Base-by-base conservation (phyloP, 1,284 basidiomycete genomes). In the Fomitiporia mediterranea region DNA sequence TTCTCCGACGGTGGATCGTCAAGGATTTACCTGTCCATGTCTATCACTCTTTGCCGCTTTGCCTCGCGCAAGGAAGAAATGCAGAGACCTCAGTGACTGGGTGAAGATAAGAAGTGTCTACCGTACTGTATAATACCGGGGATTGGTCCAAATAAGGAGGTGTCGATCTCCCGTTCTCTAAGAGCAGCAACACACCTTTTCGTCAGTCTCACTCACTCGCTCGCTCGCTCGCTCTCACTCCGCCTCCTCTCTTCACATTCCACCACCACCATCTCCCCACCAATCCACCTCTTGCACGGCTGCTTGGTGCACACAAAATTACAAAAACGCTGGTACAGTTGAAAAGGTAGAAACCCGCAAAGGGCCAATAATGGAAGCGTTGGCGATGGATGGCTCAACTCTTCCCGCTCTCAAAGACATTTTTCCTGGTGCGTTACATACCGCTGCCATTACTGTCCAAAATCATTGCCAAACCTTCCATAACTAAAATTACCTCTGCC, bases 331-430 rank as follows among this genome's bases (percentile, higher is more conserved):
- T n/a, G 8, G 21, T 25, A 6, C 9, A 23, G n/a, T 25, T 19
- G 42, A 25, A 9, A 25, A 15, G 8, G 11, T 2, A 1, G 5
- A 15, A 15, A 27, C 5, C 8, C 21, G 27, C 4, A 27, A 25
- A 44, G 7, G 32, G 32, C 32, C 6, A 34, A 46, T 23, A 46
- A 51, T 51, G 50, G 50, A 51, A 32, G 35, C 51, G 8, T 21
- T 53, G 7, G 23, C 51, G 8, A 30, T 53, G 25, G 51, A 53
- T 17, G 42, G 25, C 28, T 53, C 51, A 25, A 49, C 53, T 1
- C 47, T 58, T 9, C 56, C 56, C 19, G 51, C 30, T 5, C 34
- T 58, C 13, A 58, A 58, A 32, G 56, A 58, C 23, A 42, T 58
- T 28, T 58, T 58, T 50, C 56, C 56, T 30, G 56, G 56, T 54